phyloP scores from a whole-genome alignment of 148 eudicot genomes.

The Cornus kousa region DNA sequence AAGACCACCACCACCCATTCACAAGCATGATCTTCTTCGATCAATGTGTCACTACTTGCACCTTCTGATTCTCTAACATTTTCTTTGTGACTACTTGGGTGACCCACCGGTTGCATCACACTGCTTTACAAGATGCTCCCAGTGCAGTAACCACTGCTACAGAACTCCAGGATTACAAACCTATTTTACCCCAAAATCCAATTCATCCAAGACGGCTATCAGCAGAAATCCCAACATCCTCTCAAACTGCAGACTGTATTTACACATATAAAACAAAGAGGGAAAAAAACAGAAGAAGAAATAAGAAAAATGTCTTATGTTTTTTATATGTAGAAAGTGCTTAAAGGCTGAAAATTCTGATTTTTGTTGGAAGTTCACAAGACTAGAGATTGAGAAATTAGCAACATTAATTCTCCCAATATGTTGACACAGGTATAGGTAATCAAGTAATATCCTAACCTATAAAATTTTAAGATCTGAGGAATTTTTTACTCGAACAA shows the following conservation, averaged over 20 bases:
- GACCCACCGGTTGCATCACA: conserved; percentile 28
- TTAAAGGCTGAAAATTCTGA: neutral
- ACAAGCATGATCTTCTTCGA: conserved; percentile 5
- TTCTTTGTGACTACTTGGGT: conserved; percentile 14
- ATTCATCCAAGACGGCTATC: conserved; percentile 26
- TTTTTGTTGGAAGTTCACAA: neutral
- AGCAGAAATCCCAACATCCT: conserved; percentile 10
- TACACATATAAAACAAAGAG: neutral
- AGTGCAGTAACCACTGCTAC: conserved; percentile 22
- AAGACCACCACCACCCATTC: conserved; percentile 5
- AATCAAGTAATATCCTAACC: neutral
- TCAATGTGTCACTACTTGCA: conserved; percentile 6
- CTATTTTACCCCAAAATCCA: conserved; percentile 27
- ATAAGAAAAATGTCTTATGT: neutral
- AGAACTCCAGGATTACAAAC: conserved; percentile 28
- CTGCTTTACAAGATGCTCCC: conserved; percentile 54
- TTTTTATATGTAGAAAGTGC: neutral
- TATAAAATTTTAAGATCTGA: neutral
- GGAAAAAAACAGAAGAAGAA: neutral
- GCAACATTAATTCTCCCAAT: neutral
- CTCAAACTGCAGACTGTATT: conserved; percentile 15
- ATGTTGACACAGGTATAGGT: neutral
- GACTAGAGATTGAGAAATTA: neutral
- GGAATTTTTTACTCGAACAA: neutral
- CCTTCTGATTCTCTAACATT: conserved; percentile 9